A percentile compares a stretch with the other conserved stretches of the same genome.
Evolutionary conservation across 148 eudicot genomes (phyloP).

Genomic region (Diospyros kaki): DNA sequence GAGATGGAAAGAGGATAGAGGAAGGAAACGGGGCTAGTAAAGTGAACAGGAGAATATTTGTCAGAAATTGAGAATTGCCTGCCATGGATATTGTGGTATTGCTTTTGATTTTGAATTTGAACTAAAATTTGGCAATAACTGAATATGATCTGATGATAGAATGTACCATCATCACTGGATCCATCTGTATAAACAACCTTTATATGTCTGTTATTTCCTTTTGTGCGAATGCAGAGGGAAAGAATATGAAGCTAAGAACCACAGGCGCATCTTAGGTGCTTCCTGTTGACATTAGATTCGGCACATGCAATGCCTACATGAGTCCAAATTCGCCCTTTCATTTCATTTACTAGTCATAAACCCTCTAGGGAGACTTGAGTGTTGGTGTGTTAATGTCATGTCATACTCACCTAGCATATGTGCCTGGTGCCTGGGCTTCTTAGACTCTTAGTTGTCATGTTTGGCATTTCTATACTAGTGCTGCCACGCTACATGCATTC

Average conservation of each 20-base stretch:
- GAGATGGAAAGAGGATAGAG: background rate
- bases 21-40: background rate
- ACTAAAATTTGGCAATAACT: background rate
- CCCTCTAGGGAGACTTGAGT: too few relatives aligned
- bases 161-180: background rate
- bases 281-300: too few relatives aligned
- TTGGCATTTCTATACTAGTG: too few relatives aligned
- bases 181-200: background rate
- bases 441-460: too few relatives aligned
- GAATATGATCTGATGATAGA: background rate
- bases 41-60: background rate
- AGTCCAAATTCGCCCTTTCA: too few relatives aligned
- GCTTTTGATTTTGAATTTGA: background rate
- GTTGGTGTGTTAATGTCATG: too few relatives aligned
- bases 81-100: background rate
- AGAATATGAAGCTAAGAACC: background rate
- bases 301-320: too few relatives aligned
- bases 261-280: too few relatives aligned
- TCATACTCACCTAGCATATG: too few relatives aligned
- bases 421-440: too few relatives aligned
- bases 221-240: background rate
- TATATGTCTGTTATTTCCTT: background rate
- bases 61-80: background rate
- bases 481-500: too few relatives aligned
- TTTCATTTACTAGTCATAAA: too few relatives aligned